Base-by-base conservation (phyloP, 306 rosid genomes). In the Ziziphus jujuba region DNA sequence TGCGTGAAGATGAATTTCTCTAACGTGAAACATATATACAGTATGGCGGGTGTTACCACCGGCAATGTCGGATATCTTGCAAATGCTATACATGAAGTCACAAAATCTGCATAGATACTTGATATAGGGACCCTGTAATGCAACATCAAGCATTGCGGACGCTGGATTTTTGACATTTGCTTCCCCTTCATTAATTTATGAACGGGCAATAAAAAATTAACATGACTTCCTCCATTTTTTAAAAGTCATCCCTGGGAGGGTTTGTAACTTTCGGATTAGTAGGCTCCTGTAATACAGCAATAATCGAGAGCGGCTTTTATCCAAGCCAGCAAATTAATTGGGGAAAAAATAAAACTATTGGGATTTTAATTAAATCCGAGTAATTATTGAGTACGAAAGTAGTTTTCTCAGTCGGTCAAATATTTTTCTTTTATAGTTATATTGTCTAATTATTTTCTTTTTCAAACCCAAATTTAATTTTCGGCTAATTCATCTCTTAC, bases 11-110 rank as follows among this genome's bases (percentile, higher is more conserved):
- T 34, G 0, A 43, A 20, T 24, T 22, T 68, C 21, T 60, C 70
- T 60, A 28, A 52, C 9, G 9, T 56, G 1, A 40, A 36, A 34
- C 47, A 33, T 20, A 20, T 33, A 22, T 73, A 59, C 97, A 88
- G 97, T 71, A 90, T 93, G 98, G 98, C 98, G 34, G 98, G 98
- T 73, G 80, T 93, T 61, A 90, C 90, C 51, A 64, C 95, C 14
- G 85, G 91, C 33, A 90, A 93, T 24, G 96, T 93, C 22, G 89
- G 75, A 66, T 90, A 87, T 67, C 77, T 93, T 52, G 97, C 97
- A 53, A 82, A 93, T 45, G 97, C 98, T 45, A 88, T 93, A 75
- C 82, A 93, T n/a, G 95, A 86, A 81, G 87, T 93, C 53, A 83
- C 97, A 60, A 88, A 86, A 75, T 87, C 87, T 58, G 52, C 75